Percentiles rank a stretch among this genome's conserved stretches.
Evolutionary conservation across 345 rosid species (phyloP).

Genomic region (Sisymbrium irio): DNA sequence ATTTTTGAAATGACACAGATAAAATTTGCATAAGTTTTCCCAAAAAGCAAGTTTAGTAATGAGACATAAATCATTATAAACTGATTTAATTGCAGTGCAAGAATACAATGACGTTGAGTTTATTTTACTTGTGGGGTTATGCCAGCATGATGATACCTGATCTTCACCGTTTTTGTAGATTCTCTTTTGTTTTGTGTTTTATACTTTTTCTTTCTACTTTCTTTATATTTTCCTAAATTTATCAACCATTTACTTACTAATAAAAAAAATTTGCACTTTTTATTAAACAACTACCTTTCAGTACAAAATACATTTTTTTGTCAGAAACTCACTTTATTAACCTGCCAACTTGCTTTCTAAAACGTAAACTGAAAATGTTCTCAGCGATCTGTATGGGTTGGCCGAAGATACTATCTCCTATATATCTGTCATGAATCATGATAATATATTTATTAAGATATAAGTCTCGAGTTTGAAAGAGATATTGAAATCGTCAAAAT

Average conservation of each 20-base stretch:
- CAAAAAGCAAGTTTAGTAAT: too few species aligned
- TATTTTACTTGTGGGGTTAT: too few species aligned
- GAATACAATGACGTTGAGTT: too few species aligned
- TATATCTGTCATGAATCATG: constrained; percentile 1
- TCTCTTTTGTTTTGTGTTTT: background rate
- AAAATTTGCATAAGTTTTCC: too few species aligned
- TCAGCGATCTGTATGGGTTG: background rate
- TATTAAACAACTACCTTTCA: background rate
- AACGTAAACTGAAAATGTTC: background rate
- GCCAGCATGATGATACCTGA: background rate
- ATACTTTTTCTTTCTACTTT: background rate
- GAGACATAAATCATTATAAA: too few species aligned
- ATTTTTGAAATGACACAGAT: too few species aligned
- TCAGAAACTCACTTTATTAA: too few species aligned
- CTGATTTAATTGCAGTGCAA: too few species aligned
- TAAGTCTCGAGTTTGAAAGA: background rate
- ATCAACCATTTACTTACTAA: too few species aligned
- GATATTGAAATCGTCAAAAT: constrained; percentile 8
- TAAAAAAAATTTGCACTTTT: too few species aligned
- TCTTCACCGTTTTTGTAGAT: background rate
- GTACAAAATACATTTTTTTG: too few species aligned
- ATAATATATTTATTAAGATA: background rate
- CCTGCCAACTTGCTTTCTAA: too few species aligned
- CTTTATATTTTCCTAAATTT: background rate
- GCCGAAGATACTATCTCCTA: background rate